Conservation (phyloP, 495 filamentous ascomycete species). For the Elasticomyces elasticus region DNA sequence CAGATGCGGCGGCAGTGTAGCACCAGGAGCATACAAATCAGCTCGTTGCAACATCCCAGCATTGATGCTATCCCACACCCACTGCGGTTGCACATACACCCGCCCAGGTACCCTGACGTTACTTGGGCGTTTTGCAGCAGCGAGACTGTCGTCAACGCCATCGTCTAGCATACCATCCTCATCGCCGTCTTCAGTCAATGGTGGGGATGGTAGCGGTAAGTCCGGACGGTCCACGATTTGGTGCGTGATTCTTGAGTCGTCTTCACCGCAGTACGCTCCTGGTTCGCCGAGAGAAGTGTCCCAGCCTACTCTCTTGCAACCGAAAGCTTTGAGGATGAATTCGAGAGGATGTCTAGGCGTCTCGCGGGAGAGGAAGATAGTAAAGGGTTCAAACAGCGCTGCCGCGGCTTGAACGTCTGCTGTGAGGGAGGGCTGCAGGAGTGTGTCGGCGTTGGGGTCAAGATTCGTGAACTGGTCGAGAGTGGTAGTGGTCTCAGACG, state of each 20-base stretch:
- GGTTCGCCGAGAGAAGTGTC: conserved; percentile 81
- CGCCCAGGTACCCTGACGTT: conserved; percentile 67
- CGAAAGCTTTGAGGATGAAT: conserved; percentile 88
- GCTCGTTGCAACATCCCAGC: conserved; percentile 75
- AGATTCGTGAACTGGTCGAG: conserved; percentile 83
- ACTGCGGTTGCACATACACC: conserved; percentile 91
- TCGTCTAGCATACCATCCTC: too few relatives aligned
- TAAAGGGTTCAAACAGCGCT: conserved; percentile 73
- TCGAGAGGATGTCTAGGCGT: conserved; percentile 83
- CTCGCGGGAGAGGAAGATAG: conserved; percentile 88
- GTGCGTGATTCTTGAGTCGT: conserved; percentile 81
- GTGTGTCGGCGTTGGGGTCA: conserved; percentile 67
- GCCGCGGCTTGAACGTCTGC: conserved; percentile 44
- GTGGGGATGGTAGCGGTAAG: conserved; percentile 49
- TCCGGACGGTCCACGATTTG: conserved; percentile 88
- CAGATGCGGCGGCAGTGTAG: conserved; percentile 80
- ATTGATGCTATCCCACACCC: conserved; percentile 96
- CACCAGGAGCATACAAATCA: conserved; percentile 82
- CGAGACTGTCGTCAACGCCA: too few relatives aligned
- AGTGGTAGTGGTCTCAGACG: conserved; percentile 35
- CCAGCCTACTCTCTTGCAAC: conserved; percentile 94
- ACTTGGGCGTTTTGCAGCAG: conserved; percentile 33
- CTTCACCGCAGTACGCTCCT: conserved; percentile 80
- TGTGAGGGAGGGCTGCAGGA: conserved; percentile 67
- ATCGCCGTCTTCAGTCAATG: conserved; percentile 27